Evolutionary conservation across 345 rosid genomes (phyloP).

Genomic region (Psidium friedrichsthalianum): DNA sequence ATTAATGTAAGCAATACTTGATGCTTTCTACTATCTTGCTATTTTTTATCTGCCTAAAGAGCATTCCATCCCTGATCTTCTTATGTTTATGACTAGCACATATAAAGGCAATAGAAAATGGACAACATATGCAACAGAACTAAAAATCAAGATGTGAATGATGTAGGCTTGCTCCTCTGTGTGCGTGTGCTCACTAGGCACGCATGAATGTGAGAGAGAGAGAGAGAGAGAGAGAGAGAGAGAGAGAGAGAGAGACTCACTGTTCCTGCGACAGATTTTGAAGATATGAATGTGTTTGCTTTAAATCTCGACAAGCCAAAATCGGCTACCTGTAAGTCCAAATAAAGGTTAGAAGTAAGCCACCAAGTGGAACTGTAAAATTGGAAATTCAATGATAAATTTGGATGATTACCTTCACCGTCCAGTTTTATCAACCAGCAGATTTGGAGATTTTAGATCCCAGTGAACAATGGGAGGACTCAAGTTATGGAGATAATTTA

Average conservation of each 20-base stretch:
- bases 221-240: conserved; percentile 17
- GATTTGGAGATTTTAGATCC: conserved; percentile 95
- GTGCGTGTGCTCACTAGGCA: neutral
- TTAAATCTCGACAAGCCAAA: conserved; percentile 96
- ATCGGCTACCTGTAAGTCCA: conserved; percentile 63
- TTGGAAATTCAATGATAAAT: neutral
- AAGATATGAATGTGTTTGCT: conserved; percentile 77
- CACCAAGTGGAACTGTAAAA: neutral
- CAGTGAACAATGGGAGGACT: conserved; percentile 90
- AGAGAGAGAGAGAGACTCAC: conserved; percentile 34
- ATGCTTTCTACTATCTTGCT: neutral
- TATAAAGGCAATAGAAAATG: neutral
- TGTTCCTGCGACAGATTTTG: conserved; percentile 96
- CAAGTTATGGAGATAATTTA: conserved; percentile 89
- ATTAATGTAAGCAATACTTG: neutral
- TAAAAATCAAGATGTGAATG: neutral
- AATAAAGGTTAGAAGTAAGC: neutral
- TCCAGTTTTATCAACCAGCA: conserved; percentile 96
- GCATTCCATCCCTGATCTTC: neutral
- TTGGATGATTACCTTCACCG: conserved; percentile 53
- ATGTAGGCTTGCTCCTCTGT: neutral
- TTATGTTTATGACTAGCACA: neutral
- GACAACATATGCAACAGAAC: neutral
- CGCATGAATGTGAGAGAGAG: neutral
- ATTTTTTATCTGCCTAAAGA: neutral